Percentiles rank a stretch among this genome's conserved stretches.
phyloP scores from a whole-genome alignment of 441 rosid species.

The Adansonia grandidieri region DNA sequence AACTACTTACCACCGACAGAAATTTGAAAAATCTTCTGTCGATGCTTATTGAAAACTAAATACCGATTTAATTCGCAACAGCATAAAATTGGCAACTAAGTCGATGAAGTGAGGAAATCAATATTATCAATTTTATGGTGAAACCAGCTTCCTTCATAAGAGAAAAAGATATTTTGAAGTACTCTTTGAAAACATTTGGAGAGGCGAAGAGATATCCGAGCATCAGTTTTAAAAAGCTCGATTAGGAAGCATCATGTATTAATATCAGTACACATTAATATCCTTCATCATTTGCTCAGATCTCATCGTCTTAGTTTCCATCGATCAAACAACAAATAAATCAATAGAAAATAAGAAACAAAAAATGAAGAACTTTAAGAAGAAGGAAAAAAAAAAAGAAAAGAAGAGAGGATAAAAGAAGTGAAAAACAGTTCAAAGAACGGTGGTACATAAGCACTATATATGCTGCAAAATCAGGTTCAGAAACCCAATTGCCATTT shows the following conservation, averaged over 20 bases:
- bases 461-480: not conserved
- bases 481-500: conserved; percentile 27
- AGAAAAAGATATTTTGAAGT: no score
- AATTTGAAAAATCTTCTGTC: not conserved
- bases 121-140: not conserved
- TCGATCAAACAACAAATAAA: not conserved
- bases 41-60: not conserved
- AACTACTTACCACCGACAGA: no score
- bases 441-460: not conserved
- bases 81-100: not conserved
- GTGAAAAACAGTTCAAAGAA: not conserved
- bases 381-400: not conserved
- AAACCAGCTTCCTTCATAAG: not conserved
- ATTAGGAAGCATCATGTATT: conserved; percentile 52
- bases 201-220: conserved; percentile 24
- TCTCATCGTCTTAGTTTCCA: not conserved
- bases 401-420: not conserved
- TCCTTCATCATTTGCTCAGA: conserved; percentile 60
- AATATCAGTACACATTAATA: conserved; percentile 33
- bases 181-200: not conserved
- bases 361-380: not conserved
- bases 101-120: no score
- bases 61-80: not conserved
- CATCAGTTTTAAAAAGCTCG: conserved; percentile 92
- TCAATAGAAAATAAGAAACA: not conserved